Evolutionary conservation across 2,329 filamentous ascomycete species (phyloP).

Genomic region (Sporothrix brasiliensis): DNA sequence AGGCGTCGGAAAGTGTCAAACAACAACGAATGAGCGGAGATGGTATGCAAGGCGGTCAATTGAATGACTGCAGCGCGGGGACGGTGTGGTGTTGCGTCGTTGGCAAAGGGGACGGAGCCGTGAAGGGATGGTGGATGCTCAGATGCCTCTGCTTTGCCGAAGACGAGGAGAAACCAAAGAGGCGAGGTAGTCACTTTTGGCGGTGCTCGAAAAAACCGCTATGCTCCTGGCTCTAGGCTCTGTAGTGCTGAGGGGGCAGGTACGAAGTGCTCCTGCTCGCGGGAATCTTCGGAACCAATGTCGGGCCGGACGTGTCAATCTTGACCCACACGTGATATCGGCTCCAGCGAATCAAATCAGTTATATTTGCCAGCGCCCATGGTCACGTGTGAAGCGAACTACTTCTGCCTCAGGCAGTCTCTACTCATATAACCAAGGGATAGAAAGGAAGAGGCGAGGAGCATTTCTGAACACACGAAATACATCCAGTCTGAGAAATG

Average conservation of each 20-base stretch:
- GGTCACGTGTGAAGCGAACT: too few species aligned
- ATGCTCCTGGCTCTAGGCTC: not conserved
- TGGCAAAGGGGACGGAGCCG: not conserved
- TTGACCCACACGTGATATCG: slow-evolving; percentile 25
- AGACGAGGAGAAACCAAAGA: slow-evolving; percentile 23
- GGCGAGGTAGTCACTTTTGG: slow-evolving; percentile 7
- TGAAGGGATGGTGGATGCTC: not conserved
- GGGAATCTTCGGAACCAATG: slow-evolving; percentile 35
- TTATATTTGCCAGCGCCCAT: too few species aligned
- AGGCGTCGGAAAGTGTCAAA: slow-evolving; percentile 4
- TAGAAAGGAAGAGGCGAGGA: too few species aligned
- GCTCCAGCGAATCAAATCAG: slow-evolving; percentile 19
- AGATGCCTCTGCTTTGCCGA: slow-evolving; percentile 22
- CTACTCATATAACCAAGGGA: too few species aligned
- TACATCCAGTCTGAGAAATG: too few species aligned
- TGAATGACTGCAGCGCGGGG: not conserved
- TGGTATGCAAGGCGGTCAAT: slow-evolving; percentile 22
- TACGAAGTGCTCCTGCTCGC: not conserved
- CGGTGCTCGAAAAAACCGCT: slow-evolving; percentile 17
- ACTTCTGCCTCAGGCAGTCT: too few species aligned
- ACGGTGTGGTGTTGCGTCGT: not conserved
- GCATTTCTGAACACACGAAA: too few species aligned
- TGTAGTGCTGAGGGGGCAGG: not conserved
- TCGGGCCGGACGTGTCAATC: slow-evolving; percentile 30
- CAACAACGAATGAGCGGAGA: slow-evolving; percentile 26